Base-by-base conservation (phyloP, 345 rosid genomes). In the Clarkia xantiana region DNA sequence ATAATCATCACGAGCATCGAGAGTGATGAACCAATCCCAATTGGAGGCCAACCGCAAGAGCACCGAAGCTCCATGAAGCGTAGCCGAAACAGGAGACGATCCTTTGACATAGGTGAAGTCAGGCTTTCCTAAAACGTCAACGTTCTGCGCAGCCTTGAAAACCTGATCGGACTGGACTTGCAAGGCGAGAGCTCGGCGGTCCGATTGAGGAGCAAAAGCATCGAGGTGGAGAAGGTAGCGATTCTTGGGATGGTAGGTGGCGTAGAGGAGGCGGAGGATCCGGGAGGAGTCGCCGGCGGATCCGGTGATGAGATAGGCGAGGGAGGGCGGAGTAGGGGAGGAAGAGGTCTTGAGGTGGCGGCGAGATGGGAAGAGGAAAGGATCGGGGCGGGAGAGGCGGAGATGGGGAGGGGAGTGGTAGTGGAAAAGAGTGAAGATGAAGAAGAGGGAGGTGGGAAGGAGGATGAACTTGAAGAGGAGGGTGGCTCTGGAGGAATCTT, bases 1-100 rank as follows among this genome's bases (percentile, higher is more conserved):
- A 59, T 91, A 91, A 69, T 91, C 96, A 69, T 91, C 96, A 9
- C 71, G 77, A 15, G 81, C 85, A 18, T 41, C 58, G 42, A 91
- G 80, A 64, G 48, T 70, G 51, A 91, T 56, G 61, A 91, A 84
- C 98, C 96, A 91, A 68, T 91, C 86, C 98, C 98, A 91, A 42
- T 51, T 66, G 17, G 68, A 66, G 0, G 89, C 71, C 42, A 91
- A 67, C 56, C 82, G 74, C 44, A 91, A 70, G 57, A 86, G 73
- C 57, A 86, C 71, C 47, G 96, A 78, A 13, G 94, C 98, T n/a
- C 93, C 98, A 50, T 81, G 96, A 47, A 91, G 80, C 38, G 76
- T 75, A 0, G 81, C 76, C 3, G 98, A 78, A 59, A 91, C 76
- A 11, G 89, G 50, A 19, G 98, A 86, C 10, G 94, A 75, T n/a